Evolutionary conservation across 1,139 yeast species (phyloP), one percentile per base, ranked within the genome.

Genomic region (Suhomyces kunorum): DNA sequence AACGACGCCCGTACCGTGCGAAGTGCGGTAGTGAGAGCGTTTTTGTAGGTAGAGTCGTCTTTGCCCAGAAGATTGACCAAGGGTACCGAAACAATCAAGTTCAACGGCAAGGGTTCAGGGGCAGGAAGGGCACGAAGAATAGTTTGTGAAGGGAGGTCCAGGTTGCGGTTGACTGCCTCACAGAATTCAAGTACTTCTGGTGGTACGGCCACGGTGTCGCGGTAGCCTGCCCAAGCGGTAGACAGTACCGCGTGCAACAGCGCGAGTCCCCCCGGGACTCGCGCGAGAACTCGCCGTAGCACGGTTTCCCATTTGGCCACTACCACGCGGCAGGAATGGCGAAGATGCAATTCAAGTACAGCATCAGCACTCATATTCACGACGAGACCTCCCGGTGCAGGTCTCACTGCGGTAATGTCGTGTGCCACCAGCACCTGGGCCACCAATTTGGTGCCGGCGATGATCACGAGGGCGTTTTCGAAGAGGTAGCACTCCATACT

Each of bases 171-270:
- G 3, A 68, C 55, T 17, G 67, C 44, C 15, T 64, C 62, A 34
- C 68, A 61, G 43, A 69, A 71, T 32, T 60, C 58, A 23, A 61
- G 47, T 5, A 76, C 62, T 27, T 75, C 74, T 1, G 52, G 44
- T 1, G 81, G 79, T 4, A 78, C 51, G 15, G 54, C 50, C 3
- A 62, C 44, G 22, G 52, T 45, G 9, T 54, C 39, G 8, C 26
- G 32, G 52, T 26, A 68, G 47, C 14, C 70, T 46, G 9, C 54
- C 82, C 84, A 77, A 0, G 73, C 74, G 45, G 74, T 80, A 1
- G 75, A 64, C 1, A 85, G 74, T 44, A 78, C 58, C 51, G 77
- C 80, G 32, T 62, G 63, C 19, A 76, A 48, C 7, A 77, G 71
- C 2, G 74, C 57, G 1, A 47, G 47, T 12, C 45, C 41, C 3